These are phyloP conservation scores for Lasiosphaeris hirsuta DNA, from an alignment of 495 filamentous ascomycete genomes.

Conservation along the genomic window DNA sequence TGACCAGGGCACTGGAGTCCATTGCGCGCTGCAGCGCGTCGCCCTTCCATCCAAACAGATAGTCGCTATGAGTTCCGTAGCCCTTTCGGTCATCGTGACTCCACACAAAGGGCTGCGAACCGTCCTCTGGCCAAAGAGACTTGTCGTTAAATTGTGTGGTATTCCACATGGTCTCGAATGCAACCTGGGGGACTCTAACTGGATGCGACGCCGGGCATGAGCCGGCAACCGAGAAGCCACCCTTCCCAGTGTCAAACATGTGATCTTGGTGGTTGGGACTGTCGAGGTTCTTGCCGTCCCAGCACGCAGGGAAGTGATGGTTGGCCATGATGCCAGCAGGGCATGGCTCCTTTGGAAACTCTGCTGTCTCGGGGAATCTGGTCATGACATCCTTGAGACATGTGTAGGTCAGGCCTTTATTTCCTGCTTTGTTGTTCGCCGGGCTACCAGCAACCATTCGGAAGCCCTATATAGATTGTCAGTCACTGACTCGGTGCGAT, in stretches of 20 bases:
- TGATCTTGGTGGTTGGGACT: constrained; percentile 39
- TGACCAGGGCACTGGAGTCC: constrained; percentile 37
- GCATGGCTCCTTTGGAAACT: constrained; percentile 29
- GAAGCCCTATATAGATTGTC: constrained; percentile 40
- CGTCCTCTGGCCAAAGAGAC: constrained; percentile 40
- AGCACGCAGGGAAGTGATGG: constrained; percentile 28
- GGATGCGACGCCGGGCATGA: constrained; percentile 34
- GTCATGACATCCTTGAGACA: constrained; percentile 24
- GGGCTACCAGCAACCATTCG: constrained; percentile 70
- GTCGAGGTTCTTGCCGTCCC: constrained; percentile 33
- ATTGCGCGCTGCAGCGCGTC: constrained; percentile 37
- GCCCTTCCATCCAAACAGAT: constrained; percentile 37
- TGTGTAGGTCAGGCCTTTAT: constrained; percentile 31
- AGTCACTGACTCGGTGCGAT: constrained; percentile 7
- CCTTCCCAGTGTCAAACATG: constrained; percentile 35
- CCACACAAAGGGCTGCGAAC: constrained; percentile 45
- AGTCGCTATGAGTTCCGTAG: constrained; percentile 41
- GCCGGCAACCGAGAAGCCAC: constrained; percentile 33
- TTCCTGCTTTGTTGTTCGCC: constrained; percentile 23
- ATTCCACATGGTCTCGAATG: constrained; percentile 43
- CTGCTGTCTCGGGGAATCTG: constrained; percentile 21
- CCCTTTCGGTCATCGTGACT: constrained; percentile 21
- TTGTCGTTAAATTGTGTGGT: constrained; percentile 38
- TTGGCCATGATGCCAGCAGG: constrained; percentile 35
- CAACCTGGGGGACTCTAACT: constrained; percentile 35